Base-by-base conservation (phyloP, 1,139 yeast species). In the Cylindricascospora bacillispora region DNA sequence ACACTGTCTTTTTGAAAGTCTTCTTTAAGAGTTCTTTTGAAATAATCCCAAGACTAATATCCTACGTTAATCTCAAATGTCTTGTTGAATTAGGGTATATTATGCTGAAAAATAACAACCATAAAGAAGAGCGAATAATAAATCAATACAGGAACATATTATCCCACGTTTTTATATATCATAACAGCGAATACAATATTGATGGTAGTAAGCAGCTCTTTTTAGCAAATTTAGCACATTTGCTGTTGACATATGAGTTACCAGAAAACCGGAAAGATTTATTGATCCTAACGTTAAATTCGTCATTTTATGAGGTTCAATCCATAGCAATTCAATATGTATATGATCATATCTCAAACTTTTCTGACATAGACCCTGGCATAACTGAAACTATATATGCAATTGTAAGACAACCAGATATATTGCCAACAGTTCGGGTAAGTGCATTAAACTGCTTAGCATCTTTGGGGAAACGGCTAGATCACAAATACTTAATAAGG, bases 261-360 rank as follows among this genome's bases (percentile, higher is more conserved):
- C 29, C 32, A n/a, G 50, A 37, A 3, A 39, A 46, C 5, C 32
- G 55, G 1, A 28, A 30, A 1, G 52, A 49, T 3, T 32, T 67
- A 2, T 29, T 60, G 4, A 39, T 48, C 5, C 29, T 57, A 4
- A 59, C 63, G 4, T 36, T 67, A 13, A 26, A 34, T 1, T 67
- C 72, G 2, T 35, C 54, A 2, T 58, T 56, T 26, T 70, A 62
- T 37, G 76, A 72, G 36, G 72, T 71, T 7, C 75, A 69, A 40
- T 40, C 62, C 4, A 47, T 56, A 4, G 61, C 70, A 0, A 49
- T 74, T 14, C 38, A 52, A 1, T 61, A 52, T 34, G 41, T 52
- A 14, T 4, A 10, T 5, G 12, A 11, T 6, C 11, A 24, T 24
- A n/a, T 15, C 6, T 4, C 13, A 5, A 6, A 5, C 4, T 2